Evolutionary conservation across 1,284 basidiomycete species (phyloP).

Genomic region (Ustilago loliicola): DNA sequence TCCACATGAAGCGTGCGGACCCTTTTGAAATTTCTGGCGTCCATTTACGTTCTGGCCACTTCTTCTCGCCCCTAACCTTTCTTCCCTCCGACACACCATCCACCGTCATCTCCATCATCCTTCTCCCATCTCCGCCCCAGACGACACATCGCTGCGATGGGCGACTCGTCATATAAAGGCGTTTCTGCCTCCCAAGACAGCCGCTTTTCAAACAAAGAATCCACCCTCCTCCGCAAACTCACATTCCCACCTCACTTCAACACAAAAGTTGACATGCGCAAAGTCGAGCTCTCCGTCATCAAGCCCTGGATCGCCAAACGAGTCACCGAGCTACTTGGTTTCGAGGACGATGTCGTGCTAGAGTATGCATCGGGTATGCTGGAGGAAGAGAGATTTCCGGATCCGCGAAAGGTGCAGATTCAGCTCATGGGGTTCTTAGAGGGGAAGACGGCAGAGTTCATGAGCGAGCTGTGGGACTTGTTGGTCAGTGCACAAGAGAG

Average conservation of each 20-base stretch:
- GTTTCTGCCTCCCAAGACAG: slow-evolving; percentile 67
- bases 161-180: slow-evolving; percentile 53
- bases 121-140: too few species aligned
- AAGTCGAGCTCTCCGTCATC: slow-evolving; percentile 85
- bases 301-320: slow-evolving; percentile 91
- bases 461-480: slow-evolving; percentile 88
- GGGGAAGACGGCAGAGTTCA: slow-evolving; percentile 82
- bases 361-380: slow-evolving; percentile 94
- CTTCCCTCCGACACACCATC: neutral
- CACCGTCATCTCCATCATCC: slow-evolving; percentile 1
- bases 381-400: slow-evolving; percentile 88
- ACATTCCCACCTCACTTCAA: slow-evolving; percentile 83
- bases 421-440: slow-evolving; percentile 89
- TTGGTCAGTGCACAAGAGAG: slow-evolving; percentile 90
- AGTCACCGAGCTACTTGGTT: slow-evolving; percentile 87
- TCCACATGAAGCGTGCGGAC: slow-evolving; percentile 7
- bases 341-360: slow-evolving; percentile 96
- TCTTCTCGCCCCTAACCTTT: slow-evolving; percentile 2
- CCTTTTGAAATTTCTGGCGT: slow-evolving; percentile 4
- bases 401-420: slow-evolving; percentile 95
- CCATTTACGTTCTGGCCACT: neutral
- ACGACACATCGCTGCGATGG: slow-evolving; percentile 26
- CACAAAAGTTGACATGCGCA: slow-evolving; percentile 87
- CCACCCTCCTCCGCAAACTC: slow-evolving; percentile 85
- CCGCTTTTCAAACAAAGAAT: slow-evolving; percentile 95